These are phyloP conservation scores for Lachancea lanzarotensis DNA, from an alignment of 805 yeast species.

Conservation along the genomic window DNA sequence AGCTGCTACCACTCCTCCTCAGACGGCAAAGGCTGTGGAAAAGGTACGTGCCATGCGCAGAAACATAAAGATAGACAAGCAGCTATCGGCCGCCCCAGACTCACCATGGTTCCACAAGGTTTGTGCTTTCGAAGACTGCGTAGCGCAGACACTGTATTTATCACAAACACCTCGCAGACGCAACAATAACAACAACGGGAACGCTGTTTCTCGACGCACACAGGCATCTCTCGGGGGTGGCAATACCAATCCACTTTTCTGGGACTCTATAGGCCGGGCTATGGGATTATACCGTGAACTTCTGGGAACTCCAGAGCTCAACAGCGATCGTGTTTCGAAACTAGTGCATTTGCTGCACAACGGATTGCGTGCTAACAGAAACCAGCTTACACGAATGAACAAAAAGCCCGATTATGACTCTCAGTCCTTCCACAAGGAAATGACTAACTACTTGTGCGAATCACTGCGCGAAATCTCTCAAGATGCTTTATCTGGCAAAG, in stretches of 20 bases:
- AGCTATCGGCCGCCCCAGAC: conserved; percentile 22
- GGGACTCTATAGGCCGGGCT: conserved; percentile 47
- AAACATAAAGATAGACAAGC: conserved; percentile 14
- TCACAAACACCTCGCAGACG: conserved; percentile 32
- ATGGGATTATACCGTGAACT: conserved; percentile 46
- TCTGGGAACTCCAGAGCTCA: conserved; percentile 42
- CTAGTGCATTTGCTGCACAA: conserved; percentile 48
- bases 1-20: conserved; percentile 10
- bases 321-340: conserved; percentile 41
- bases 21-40: conserved; percentile 21
- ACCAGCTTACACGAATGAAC: conserved; percentile 47
- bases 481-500: conserved; percentile 40
- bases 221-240: conserved; percentile 30
- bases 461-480: conserved; percentile 48
- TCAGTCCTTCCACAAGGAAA: conserved; percentile 48
- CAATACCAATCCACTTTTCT: conserved; percentile 40
- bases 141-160: conserved; percentile 31
- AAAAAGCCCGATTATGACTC: conserved; percentile 57
- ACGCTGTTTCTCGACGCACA: not conserved
- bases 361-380: conserved; percentile 50
- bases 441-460: conserved; percentile 43
- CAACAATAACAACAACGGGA: conserved; percentile 12
- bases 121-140: conserved; percentile 47
- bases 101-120: conserved; percentile 48
- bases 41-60: conserved; percentile 27